Conservation (phyloP, 2,329 filamentous ascomycete species). For the Teratosphaeria gauchensis region DNA sequence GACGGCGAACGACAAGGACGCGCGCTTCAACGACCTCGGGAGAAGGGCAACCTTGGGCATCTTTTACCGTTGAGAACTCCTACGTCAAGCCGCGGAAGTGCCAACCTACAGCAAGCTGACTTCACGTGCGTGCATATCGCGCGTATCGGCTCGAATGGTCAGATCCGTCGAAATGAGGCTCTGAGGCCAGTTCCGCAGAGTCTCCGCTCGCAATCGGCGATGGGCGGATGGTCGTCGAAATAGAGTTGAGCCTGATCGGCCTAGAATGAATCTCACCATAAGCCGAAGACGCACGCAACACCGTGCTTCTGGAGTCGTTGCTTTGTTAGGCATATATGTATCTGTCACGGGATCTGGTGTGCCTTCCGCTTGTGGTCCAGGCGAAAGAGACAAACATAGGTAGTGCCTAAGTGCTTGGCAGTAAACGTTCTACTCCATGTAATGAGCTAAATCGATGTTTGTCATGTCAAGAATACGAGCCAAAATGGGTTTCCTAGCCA, state of each 20-base stretch:
- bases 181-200: neutral
- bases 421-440: no score
- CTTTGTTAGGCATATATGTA: neutral
- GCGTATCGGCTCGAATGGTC: neutral
- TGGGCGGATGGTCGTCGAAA: neutral
- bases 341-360: neutral
- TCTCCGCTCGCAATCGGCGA: neutral
- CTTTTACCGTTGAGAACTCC: neutral
- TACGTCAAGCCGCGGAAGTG: neutral
- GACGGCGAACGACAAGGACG: no score
- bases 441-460: no score
- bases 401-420: neutral
- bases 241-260: neutral
- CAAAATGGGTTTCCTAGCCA: no score
- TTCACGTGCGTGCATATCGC: neutral
- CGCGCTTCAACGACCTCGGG: no score
- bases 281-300: neutral
- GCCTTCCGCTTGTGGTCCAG: neutral
- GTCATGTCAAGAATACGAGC: no score
- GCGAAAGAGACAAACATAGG: neutral
- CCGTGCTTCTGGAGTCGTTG: neutral
- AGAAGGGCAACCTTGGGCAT: no score
- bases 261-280: neutral
- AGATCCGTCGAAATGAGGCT: neutral
- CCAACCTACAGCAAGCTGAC: neutral